Base-by-base conservation (phyloP, 129 eudicot species). In the Flaveria trinervia region DNA sequence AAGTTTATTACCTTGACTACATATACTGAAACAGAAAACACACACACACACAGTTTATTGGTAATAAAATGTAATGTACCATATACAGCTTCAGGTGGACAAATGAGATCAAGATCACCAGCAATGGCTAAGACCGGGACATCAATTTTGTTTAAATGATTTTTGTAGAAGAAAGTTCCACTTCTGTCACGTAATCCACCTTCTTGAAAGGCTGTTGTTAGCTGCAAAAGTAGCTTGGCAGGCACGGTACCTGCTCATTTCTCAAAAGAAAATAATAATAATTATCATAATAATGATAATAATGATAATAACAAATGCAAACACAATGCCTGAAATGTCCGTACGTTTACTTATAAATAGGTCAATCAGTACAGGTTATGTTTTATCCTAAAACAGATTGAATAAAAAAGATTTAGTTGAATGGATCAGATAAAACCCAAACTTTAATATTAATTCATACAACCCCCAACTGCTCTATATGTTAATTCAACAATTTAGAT, bases 51-150 rank as follows among this genome's bases (percentile, higher is more conserved):
- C 33, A 55, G 39, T 49, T 50, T 26, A 39, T 14, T 46, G 73
- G 62, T 73, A 70, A 68, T 49, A 25, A 39, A 66, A 75, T 76
- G 39, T 76, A 14, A 71, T 50, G 18, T 86, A 90, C 96, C 96
- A 17, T 85, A 84, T 84, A 90, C 92, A 72, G 96, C 96, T 85
- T 90, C 90, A 46, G 96, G 96, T 81, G 96, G 96, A 78, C 96
- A 90, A 62, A 90, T 82, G 46, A 85, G 56, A 70, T 90, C 96
- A 65, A 60, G 82, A 51, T 90, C 96, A 51, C 96, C 96, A 74
- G 96, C 96, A 77, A 90, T 77, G 6, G 96, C 96, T 14, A 90
- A 75, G 43, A 84, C 80, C 3, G 96, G 96, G 23, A 88, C 87
- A 66, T 77, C 77, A 86, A 76, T 85, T 78, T 82, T 87, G 76